phyloP scores from a whole-genome alignment of 2,329 filamentous ascomycete species.

The Colletotrichum melonis region DNA sequence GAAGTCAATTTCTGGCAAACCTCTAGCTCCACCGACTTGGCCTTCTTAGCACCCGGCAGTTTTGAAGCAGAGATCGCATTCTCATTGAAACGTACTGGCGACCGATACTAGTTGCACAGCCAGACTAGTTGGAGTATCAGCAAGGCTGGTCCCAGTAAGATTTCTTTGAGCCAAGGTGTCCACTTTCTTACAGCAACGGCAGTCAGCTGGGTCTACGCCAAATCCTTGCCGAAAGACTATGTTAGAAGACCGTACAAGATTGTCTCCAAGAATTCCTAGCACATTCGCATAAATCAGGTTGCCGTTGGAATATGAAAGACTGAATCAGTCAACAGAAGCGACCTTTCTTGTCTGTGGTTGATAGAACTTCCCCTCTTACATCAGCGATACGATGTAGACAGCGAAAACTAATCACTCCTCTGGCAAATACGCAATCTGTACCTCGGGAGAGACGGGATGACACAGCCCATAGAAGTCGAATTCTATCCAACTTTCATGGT shows the following conservation, averaged over 20 bases:
- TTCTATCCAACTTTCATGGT: neutral
- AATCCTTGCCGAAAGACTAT: neutral
- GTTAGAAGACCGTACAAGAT: neutral
- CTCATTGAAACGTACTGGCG: neutral
- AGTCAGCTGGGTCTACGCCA: neutral
- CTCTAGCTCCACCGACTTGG: neutral
- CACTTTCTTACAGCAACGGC: neutral
- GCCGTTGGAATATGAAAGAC: neutral
- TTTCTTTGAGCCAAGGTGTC: neutral
- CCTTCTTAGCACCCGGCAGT: neutral
- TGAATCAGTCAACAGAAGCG: neutral
- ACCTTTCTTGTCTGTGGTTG: neutral
- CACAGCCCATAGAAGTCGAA: neutral
- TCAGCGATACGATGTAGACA: neutral
- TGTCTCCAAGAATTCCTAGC: no score
- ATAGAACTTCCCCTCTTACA: neutral
- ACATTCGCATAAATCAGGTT: neutral
- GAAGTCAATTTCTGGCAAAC: neutral
- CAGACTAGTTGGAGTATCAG: neutral
- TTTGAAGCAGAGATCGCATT: neutral
- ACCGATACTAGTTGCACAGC: neutral
- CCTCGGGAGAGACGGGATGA: conserved; percentile 1
- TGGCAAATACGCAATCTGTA: neutral
- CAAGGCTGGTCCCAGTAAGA: neutral
- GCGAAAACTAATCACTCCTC: neutral